phyloP scores from a whole-genome alignment of 805 yeast species.

The Dipodascus albidus region DNA sequence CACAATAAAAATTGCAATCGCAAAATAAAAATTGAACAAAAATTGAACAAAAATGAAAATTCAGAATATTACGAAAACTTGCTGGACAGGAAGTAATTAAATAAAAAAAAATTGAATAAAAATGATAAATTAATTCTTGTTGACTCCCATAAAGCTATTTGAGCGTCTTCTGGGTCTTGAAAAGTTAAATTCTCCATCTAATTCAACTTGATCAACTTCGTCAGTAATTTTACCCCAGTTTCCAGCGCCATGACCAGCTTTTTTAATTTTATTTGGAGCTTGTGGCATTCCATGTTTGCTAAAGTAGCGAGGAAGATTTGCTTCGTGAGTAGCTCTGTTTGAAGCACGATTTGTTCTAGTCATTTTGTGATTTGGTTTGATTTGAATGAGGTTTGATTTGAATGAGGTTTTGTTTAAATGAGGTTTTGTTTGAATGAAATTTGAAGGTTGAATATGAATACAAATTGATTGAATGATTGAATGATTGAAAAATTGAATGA shows the following conservation, averaged over 20 bases:
- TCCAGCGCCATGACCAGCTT: slow-evolving; percentile 74
- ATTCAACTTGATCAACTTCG: slow-evolving; percentile 54
- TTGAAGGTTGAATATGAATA: no score
- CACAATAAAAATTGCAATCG: no score
- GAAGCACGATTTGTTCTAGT: slow-evolving; percentile 14
- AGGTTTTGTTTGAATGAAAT: no score
- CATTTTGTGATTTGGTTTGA: slow-evolving; percentile 9
- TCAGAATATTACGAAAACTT: no score
- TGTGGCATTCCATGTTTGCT: slow-evolving; percentile 63
- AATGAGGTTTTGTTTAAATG: no score
- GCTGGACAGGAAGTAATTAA: no score
- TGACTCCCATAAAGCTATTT: slow-evolving; percentile 19
- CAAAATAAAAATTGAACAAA: no score
- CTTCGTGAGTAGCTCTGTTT: slow-evolving; percentile 4
- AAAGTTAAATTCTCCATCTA: slow-evolving; percentile 40
- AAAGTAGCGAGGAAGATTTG: slow-evolving; percentile 48
- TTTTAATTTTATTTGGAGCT: slow-evolving; percentile 67
- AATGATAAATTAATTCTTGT: slow-evolving; percentile 1
- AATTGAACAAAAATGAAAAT: no score
- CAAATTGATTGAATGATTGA: no score
- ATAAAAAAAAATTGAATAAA: no score
- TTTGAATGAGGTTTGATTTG: no score
- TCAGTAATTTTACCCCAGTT: slow-evolving; percentile 85
- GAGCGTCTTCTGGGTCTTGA: slow-evolving; percentile 26
- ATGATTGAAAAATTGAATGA: no score